A percentile compares a stretch with the other conserved stretches of the same genome.
Evolutionary conservation across 1,284 basidiomycete genomes (phyloP).

Genomic region (Sanghuangporus weigelae): DNA sequence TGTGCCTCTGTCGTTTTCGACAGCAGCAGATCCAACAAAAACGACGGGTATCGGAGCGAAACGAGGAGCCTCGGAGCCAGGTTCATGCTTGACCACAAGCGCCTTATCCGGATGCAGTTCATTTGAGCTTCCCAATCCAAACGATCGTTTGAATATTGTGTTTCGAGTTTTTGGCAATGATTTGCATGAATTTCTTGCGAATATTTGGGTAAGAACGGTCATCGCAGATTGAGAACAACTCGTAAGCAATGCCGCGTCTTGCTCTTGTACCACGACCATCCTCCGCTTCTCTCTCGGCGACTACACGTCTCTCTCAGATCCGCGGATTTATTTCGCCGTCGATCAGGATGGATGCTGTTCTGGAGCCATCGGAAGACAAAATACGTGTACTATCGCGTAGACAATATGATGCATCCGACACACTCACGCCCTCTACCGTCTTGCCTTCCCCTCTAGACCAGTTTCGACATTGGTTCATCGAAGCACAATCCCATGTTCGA

Average conservation of each 20-base stretch:
- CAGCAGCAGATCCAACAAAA: constrained; percentile 29
- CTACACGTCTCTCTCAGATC: neutral
- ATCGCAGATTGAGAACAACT: neutral
- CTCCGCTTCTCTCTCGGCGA: neutral
- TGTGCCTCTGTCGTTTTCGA: constrained; percentile 2
- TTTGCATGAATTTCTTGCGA: neutral
- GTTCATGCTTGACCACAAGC: constrained; percentile 19
- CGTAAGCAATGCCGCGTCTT: constrained; percentile 9
- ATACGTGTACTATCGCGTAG: constrained; percentile 66
- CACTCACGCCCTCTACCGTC: constrained; percentile 55
- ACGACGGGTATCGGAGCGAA: constrained; percentile 49
- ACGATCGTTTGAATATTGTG: neutral
- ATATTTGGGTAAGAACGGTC: neutral
- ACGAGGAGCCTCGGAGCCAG: constrained; percentile 37
- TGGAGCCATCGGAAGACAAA: constrained; percentile 23
- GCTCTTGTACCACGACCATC: constrained; percentile 4
- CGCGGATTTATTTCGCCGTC: neutral
- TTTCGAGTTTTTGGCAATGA: neutral
- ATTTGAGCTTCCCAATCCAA: constrained; percentile 4
- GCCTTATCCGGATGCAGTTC: neutral
- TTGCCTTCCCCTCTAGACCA: constrained; percentile 70
- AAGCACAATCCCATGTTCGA: constrained; percentile 52
- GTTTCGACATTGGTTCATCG: constrained; percentile 81
- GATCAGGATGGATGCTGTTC: constrained; percentile 19
- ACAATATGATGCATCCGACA: constrained; percentile 67